Evolutionary conservation across 192 early-diverging fungal species (phyloP).

Genomic region (Gonapodya prolifera): DNA sequence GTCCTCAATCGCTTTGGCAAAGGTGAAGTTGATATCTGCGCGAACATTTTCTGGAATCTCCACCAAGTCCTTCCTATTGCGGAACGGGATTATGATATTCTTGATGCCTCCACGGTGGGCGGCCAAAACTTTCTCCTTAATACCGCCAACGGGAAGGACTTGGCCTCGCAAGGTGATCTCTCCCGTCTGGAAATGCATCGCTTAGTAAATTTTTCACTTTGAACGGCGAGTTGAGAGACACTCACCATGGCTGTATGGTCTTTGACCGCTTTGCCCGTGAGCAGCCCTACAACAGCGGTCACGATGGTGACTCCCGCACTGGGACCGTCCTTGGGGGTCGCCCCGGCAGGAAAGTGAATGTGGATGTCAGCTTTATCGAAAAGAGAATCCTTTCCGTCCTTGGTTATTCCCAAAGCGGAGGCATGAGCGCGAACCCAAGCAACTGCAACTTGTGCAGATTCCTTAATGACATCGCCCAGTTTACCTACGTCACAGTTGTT

Average conservation of each 20-base stretch:
- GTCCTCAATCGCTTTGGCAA: conserved; percentile 47
- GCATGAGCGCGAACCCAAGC: conserved; percentile 67
- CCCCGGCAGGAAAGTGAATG: conserved; percentile 75
- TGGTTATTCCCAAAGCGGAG: conserved; percentile 33
- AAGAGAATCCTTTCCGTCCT: conserved; percentile 15
- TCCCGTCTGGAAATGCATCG: conserved; percentile 62
- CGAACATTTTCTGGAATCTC: conserved; percentile 57
- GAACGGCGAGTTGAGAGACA: conserved; percentile 9
- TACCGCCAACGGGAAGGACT: conserved; percentile 71
- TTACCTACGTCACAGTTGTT: conserved; percentile 44
- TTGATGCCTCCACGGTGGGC: conserved; percentile 67
- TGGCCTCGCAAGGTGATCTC: conserved; percentile 73
- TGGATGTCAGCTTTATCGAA: conserved; percentile 62
- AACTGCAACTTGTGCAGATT: conserved; percentile 64
- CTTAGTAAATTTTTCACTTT: conserved; percentile 2
- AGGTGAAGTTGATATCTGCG: conserved; percentile 58
- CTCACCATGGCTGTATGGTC: conserved; percentile 9
- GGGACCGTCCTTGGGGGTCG: conserved; percentile 73
- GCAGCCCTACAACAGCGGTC: conserved; percentile 66
- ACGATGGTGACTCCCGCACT: conserved; percentile 56
- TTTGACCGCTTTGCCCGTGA: conserved; percentile 37
- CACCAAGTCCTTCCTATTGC: conserved; percentile 57
- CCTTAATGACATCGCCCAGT: conserved; percentile 76
- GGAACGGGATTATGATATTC: conserved; percentile 54
- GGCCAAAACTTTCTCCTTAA: conserved; percentile 76